These are phyloP conservation scores for Orbilia ellipsospora DNA, from an alignment of 2,329 filamentous ascomycete species.

Conservation along the genomic window DNA sequence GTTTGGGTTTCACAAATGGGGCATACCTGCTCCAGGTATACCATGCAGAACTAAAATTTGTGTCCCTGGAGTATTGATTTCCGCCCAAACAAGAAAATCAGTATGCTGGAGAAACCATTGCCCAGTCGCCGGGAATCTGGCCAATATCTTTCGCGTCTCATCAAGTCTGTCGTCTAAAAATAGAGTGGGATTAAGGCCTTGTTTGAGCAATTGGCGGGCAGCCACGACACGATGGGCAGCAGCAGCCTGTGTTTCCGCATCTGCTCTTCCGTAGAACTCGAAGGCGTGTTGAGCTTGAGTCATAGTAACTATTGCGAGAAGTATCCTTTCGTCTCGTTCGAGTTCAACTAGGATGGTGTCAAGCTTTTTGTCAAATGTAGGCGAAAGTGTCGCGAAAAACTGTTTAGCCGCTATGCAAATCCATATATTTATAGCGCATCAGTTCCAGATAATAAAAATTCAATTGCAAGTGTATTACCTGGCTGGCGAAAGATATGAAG, in stretches of 20 bases:
- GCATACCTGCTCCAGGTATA: constrained; percentile 21
- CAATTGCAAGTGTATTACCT: too few relatives aligned
- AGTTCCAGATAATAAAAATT: too few relatives aligned
- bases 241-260: constrained; percentile 12
- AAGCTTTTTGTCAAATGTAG: too few relatives aligned
- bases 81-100: background rate
- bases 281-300: constrained; percentile 6
- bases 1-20: background rate
- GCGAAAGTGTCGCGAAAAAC: too few relatives aligned
- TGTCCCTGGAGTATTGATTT: background rate
- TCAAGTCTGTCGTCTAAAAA: constrained; percentile 2
- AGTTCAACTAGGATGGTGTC: constrained; percentile 15
- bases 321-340: constrained; percentile 8
- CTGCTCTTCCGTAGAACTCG: constrained; percentile 4
- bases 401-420: too few relatives aligned
- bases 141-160: background rate
- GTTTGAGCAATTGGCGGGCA: constrained; percentile 10
- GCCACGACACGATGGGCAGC: constrained; percentile 5
- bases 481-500: too few relatives aligned
- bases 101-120: constrained; percentile 16
- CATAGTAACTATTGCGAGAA: background rate
- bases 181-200: constrained; percentile 8
- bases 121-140: background rate
- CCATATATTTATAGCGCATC: too few relatives aligned
- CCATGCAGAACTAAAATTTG: constrained; percentile 13